These are phyloP conservation scores for Crithidia fasciculata DNA, from an alignment of 208 protist genomes.

Conservation along the genomic window DNA sequence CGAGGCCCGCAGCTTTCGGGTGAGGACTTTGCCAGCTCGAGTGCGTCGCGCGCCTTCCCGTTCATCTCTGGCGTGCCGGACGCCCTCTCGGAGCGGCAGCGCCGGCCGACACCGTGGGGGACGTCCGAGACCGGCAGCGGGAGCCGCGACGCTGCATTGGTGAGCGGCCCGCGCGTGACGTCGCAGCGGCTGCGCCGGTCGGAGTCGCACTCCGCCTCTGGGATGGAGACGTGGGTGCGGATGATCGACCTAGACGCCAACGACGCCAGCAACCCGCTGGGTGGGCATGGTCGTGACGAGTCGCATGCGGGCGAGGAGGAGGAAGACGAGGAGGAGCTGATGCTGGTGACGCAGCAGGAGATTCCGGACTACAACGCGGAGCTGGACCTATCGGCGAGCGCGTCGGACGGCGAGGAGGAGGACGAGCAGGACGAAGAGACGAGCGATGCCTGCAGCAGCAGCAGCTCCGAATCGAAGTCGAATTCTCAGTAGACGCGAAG, in stretches of 20 bases:
- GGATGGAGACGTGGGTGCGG: constrained; percentile 22
- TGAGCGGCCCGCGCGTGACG: not conserved
- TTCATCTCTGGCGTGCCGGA: not conserved
- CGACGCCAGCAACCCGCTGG: not conserved
- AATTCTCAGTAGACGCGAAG: not conserved
- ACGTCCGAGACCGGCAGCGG: not conserved
- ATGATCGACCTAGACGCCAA: constrained; percentile 22
- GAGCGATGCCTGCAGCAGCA: not conserved
- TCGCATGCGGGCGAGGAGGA: not conserved
- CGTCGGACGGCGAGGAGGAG: not conserved
- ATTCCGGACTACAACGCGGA: constrained; percentile 42
- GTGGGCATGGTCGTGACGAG: not conserved
- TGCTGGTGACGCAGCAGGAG: constrained; percentile 75
- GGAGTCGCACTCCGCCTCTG: constrained; percentile 19
- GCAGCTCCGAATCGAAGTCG: not conserved
- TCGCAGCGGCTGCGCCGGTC: constrained; percentile 21
- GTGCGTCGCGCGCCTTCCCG: not conserved
- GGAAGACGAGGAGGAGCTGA: constrained; percentile 19
- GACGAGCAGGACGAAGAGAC: constrained; percentile 1
- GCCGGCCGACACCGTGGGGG: not conserved
- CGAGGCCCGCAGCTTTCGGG: not conserved
- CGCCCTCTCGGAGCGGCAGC: not conserved
- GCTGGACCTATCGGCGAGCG: constrained; percentile 2
- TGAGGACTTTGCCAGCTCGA: not conserved
- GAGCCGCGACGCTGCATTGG: not conserved